Base-by-base conservation (phyloP, 2,329 filamentous ascomycete species). In the Nannizzia gypsea region DNA sequence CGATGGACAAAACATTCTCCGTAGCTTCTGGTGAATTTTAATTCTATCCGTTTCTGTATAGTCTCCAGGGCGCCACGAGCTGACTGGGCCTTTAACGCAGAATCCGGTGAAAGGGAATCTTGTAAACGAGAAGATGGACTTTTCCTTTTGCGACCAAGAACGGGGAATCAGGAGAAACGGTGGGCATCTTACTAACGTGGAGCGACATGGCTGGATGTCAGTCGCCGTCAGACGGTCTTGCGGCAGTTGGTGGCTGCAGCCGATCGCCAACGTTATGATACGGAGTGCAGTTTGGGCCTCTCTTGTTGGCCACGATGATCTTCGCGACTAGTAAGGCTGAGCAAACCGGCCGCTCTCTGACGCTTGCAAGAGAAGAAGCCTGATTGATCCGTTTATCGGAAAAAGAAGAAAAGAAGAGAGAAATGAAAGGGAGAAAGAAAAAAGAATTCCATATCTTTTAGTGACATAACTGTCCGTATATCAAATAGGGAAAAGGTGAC, bases 291-390 rank as follows among this genome's bases (percentile, higher is more conserved):
- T 15, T 54, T 54, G 3, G 20, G 22, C 44, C 28, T 54, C n/a
- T 17, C 28, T 24, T 15, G 48, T 24, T 54, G 48, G 24, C 48
- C 24, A 54, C 15, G 48, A 54, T 17, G 48, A 54, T 54, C 48
- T n/a, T 54, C 48, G 48, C 28, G 24, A 54, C 48, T 54, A 54
- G 48, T 54, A 54, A 54, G 48, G 48, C 48, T 54, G 48, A 54
- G 48, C 48, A 54, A 54, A 34, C 26, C 24, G 48, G 31, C 8
- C 31, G 31, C 31, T 34, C 46, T 52, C 46, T 15, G 22, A 26
- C 48, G 48, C 48, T 34, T 31, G 24, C 6, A 2, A n/a, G 11
- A 26, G 9, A 24, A 9, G 20, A 9, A 48, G 20, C 17, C 28
- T 26, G 13, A 24, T 34, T 34, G 31, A 34, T 34, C 31, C 31